Conservation (phyloP, 2,329 filamentous ascomycete species). For the Aspergillus felis region DNA sequence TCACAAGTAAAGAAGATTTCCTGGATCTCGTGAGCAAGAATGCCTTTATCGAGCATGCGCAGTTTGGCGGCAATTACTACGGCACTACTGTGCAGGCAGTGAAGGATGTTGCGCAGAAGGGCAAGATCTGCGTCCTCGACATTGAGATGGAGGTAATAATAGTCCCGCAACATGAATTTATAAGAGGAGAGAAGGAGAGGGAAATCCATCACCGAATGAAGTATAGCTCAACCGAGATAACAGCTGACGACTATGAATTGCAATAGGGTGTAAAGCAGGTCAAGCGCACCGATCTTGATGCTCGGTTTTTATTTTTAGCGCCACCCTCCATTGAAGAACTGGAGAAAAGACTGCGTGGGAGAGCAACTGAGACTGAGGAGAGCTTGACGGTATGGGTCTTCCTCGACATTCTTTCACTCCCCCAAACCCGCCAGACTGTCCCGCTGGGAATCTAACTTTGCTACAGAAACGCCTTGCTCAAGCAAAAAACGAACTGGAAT, state of each 20-base stretch:
- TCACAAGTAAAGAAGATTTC: slow-evolving; percentile 64
- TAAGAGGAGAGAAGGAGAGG: neutral
- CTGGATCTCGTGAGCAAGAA: slow-evolving; percentile 61
- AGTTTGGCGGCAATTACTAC: slow-evolving; percentile 83
- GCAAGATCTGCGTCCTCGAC: slow-evolving; percentile 76
- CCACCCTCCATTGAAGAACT: slow-evolving; percentile 72
- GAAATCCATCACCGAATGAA: neutral
- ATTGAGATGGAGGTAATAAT: slow-evolving; percentile 85
- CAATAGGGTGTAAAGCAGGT: slow-evolving; percentile 83
- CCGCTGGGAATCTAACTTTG: neutral
- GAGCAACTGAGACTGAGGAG: slow-evolving; percentile 75
- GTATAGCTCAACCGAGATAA: neutral
- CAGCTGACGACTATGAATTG: slow-evolving; percentile 3
- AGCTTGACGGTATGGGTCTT: slow-evolving; percentile 43
- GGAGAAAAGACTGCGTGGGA: slow-evolving; percentile 68
- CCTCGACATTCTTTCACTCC: no score
- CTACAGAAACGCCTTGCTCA: slow-evolving; percentile 60
- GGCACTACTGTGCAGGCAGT: slow-evolving; percentile 80
- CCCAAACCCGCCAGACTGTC: neutral
- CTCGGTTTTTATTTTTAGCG: slow-evolving; percentile 79
- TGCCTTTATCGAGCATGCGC: slow-evolving; percentile 82
- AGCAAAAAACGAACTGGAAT: slow-evolving; percentile 71
- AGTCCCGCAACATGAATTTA: neutral
- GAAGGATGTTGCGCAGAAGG: slow-evolving; percentile 66
- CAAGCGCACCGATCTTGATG: slow-evolving; percentile 67